Evolutionary conservation across 208 protist genomes (phyloP), one percentile per base, ranked within the genome.

Genomic region (Willaertia magna): DNA sequence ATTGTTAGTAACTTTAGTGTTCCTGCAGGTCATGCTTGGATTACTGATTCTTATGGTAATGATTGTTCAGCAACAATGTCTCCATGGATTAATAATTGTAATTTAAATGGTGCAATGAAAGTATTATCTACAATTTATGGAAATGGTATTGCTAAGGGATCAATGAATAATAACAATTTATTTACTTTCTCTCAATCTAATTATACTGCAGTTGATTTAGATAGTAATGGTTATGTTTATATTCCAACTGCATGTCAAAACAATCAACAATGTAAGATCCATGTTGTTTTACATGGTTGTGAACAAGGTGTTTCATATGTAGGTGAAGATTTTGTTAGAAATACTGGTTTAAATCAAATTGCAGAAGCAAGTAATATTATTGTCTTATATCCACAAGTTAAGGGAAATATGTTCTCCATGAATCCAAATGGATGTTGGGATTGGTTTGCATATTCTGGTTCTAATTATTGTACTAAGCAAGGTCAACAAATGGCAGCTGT

Each of bases 321-420:
- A 9, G 51, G 67, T n/a, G 59, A 39, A 34, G 4, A 46, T 49
- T 91, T 87, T 74, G 88, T 89, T 12, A 3, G 34, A 30, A 1
- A 91, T 52, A 86, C 75, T 30, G 89, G 88, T 18, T 55, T 83
- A 30, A 90, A 90, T 79, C 43, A 85, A 43, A 87, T 84, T 81
- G 89, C 89, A 9, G 89, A 91, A 82, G 75, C 76, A 47, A 90
- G 88, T 88, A 89, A 90, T 87, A 88, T 91, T 39, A 67, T 90
- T 44, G 61, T 91, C 0, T 52, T 91, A 2, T 91, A 90, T 85
- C 89, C 89, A 42, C 89, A 91, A 86, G 30, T 52, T 11, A 74
- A 20, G 40, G 49, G 74, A 40, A 11, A 87, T 2, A 74, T 86
- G 42, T 67, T 86, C 7, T 9, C n/a, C 3, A 40, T 47, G 12